A percentile compares a stretch with the other conserved stretches of the same genome.
These are phyloP conservation scores for Euphorbia pulcherrima DNA, from an alignment of 345 rosid genomes.

Conservation along the genomic window DNA sequence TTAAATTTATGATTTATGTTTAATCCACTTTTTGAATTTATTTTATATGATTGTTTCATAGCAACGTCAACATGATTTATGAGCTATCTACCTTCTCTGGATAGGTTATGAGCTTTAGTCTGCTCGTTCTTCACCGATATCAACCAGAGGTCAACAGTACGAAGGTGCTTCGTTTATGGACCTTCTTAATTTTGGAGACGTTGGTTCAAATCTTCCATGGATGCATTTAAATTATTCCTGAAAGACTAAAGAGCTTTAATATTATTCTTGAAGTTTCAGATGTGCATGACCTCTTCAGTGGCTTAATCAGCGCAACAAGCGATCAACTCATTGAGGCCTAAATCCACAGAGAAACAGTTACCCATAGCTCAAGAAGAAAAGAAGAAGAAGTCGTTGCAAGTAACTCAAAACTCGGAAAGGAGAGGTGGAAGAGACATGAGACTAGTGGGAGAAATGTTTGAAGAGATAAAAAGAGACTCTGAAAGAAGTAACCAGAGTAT, in stretches of 20 bases:
- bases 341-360: not conserved
- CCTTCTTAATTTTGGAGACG: not conserved
- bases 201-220: not conserved
- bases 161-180: not conserved
- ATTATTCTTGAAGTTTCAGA: not conserved
- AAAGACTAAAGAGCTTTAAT: not conserved
- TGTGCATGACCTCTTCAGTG: not conserved
- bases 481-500: too few species aligned
- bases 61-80: not conserved
- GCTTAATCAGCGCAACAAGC: not conserved
- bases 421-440: not conserved
- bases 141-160: not conserved
- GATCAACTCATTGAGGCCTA: not conserved
- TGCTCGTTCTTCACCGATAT: not conserved
- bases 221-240: not conserved
- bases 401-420: not conserved
- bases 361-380: not conserved
- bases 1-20: too few species aligned
- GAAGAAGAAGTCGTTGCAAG: not conserved
- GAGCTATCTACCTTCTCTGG: not conserved
- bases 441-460: not conserved
- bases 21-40: too few species aligned
- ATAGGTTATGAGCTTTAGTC: not conserved
- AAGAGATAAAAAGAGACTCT: not conserved
- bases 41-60: too few species aligned